Evolutionary conservation across 2,329 filamentous ascomycete genomes (phyloP), one percentile per base, ranked within the genome.

Genomic region (Aspergillus brunneoviolaceus): DNA sequence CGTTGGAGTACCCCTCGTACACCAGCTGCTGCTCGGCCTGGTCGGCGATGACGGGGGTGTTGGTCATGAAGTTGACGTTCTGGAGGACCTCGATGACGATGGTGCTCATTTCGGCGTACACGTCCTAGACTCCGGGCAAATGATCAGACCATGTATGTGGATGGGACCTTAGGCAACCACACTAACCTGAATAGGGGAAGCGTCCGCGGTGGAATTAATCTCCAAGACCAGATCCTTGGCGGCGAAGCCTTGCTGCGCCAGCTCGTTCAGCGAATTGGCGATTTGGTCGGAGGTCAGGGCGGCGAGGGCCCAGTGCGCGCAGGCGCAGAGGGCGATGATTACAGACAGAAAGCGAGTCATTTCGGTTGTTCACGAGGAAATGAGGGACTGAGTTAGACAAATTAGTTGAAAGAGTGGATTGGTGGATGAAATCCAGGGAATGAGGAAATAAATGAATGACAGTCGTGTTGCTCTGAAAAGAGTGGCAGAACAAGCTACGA

Each of bases 201-300:
- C 53, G 45, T 55, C 53, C 27, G 53, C 25, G 19, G 53, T 55
- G 42, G 53, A 55, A 23, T 55, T 35, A 16, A 55, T 55, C 19
- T 49, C 53, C 27, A 55, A 21, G 4, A 55, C 42, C 7, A 55
- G 45, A 35, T 55, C 53, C n/a, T 55, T 55, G n/a, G 53, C 42
- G 2, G 53, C 45, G 27, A 55, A 55, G 1, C 53, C 53, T 49
- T 55, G 42, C 45, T 49, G 42, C 42, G 53, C 53, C 14, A 55
- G 27, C 48, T 55, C 53, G 16, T 55, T 55, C 27, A 55, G 45
- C 5, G 53, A 49, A 6, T 55, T 55, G 42, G 53, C 53, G 12
- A 55, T 55, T n/a, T 49, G 25, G n/a, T 2, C 19, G 1, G 45
- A 11, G 12, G 27, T 49, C 7, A 55, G n/a, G 6, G 53, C 29